Evolutionary conservation across 2,329 filamentous ascomycete species (phyloP), one percentile per base, ranked within the genome.

Genomic region (Talaromyces islandicus): DNA sequence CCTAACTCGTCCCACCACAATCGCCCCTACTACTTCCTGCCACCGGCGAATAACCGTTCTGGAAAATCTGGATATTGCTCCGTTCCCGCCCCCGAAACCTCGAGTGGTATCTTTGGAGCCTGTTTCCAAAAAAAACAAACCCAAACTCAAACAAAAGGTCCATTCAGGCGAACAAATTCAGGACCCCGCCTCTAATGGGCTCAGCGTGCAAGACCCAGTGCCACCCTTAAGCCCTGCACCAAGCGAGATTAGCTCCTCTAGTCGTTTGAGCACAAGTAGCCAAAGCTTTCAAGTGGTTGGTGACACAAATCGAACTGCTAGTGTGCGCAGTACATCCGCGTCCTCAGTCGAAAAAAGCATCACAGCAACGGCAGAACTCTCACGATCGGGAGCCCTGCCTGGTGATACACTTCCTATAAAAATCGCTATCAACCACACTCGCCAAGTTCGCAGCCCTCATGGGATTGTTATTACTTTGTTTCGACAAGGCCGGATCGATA

Each of bases 381-480:
- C 90, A 32, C 90, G 88, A 70, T 89, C 90, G 12, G 94, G 92
- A 19, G 95, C 89, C 70, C 79, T 97, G 14, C 88, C 92, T 0
- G 94, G 94, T 17, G 94, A 97, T 67, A 85, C 84, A 25, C 81
- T 97, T 50, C 87, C 90, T 0, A 83, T 97, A 58, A 88, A 85
- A 67, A 87, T 97, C 57, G 86, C 84, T 0, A 87, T 99, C 62
- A 88, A 91, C 64, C 94, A 97, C 71, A 93, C 89, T 62, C 96
- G 95, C 73, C 84, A 87, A 60, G 85, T 97, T 69, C 91, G 93
- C 77, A 97, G 92, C 71, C 83, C 96, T 76, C 90, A 93, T 66
- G 93, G 94, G 7, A 89, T 97, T 54, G 94, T 97, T 62, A 86
- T 96, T 52, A 97, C 94, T 1, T 79, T 99, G 9, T 97, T 95